A percentile compares a stretch with the other conserved stretches of the same genome.
phyloP scores from a whole-genome alignment of 2,329 filamentous ascomycete species.

The Zymoseptoria brevis region DNA sequence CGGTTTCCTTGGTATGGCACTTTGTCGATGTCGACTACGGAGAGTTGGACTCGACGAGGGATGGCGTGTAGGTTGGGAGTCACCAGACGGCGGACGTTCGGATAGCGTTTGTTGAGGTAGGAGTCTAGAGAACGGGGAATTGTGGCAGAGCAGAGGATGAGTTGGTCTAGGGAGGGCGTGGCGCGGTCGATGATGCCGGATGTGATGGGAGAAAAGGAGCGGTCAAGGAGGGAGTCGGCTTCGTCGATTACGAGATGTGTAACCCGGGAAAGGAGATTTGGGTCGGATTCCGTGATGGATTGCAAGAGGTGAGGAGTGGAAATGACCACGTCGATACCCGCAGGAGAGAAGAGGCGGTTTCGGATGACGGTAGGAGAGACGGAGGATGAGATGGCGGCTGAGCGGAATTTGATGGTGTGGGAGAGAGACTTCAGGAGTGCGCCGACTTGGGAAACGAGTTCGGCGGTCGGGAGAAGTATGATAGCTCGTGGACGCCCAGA shows the following conservation, averaged over 20 bases:
- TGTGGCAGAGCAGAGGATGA: constrained; percentile 91
- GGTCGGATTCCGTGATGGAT: constrained; percentile 80
- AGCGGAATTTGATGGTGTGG: constrained; percentile 79
- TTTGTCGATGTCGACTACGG: constrained; percentile 82
- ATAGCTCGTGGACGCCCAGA: constrained; percentile 74
- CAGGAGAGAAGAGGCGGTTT: constrained; percentile 69
- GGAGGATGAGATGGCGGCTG: constrained; percentile 71
- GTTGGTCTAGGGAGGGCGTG: constrained; percentile 71
- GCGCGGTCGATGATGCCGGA: constrained; percentile 74
- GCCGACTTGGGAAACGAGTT: constrained; percentile 83
- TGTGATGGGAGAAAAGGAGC: constrained; percentile 80
- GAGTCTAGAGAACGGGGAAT: constrained; percentile 85
- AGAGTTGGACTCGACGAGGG: constrained; percentile 85
- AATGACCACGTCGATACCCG: constrained; percentile 77
- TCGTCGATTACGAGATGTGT: constrained; percentile 86
- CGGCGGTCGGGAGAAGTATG: constrained; percentile 83
- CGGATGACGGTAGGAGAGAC: constrained; percentile 73
- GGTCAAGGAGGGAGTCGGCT: constrained; percentile 90
- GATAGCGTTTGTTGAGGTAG: constrained; percentile 73
- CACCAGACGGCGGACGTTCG: constrained; percentile 74
- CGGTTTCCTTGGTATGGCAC: constrained; percentile 94
- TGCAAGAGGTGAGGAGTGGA: constrained; percentile 83
- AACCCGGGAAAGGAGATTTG: constrained; percentile 86
- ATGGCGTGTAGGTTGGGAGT: constrained; percentile 96
- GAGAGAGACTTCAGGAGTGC: constrained; percentile 71